Conservation (phyloP, 176 grass and related monocot species). For the Carex littledalei region DNA sequence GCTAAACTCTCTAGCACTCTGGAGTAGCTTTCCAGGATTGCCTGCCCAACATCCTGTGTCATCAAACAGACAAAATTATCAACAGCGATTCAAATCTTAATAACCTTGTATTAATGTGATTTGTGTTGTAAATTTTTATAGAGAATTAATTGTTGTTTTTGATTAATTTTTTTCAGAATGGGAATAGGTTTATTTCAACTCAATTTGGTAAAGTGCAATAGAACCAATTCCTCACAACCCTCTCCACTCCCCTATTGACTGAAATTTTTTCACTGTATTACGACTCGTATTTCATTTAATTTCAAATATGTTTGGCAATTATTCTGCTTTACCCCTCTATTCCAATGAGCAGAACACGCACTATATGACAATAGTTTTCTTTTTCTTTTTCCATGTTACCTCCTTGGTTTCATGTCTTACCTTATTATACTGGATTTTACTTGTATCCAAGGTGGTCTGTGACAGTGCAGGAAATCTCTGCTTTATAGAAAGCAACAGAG, state of each 20-base stretch:
- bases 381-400: background rate
- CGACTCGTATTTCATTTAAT: background rate
- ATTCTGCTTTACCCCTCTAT: background rate
- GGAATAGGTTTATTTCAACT: background rate
- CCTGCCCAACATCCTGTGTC: slow-evolving; percentile 81
- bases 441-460: slow-evolving; percentile 93
- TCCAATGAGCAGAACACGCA: background rate
- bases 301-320: background rate
- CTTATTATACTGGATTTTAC: slow-evolving; percentile 98
- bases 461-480: slow-evolving; percentile 75
- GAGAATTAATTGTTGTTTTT: background rate
- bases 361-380: background rate
- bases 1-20: slow-evolving; percentile 93
- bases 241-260: background rate
- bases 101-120: background rate
- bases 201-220: background rate
- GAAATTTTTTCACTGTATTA: background rate
- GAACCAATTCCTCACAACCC: background rate
- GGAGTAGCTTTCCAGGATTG: slow-evolving; percentile 95
- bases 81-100: background rate
- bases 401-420: slow-evolving; percentile 18
- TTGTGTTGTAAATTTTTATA: background rate
- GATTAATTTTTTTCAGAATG: too few species aligned
- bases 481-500: slow-evolving; percentile 75
- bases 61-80: background rate